These are phyloP conservation scores for Chamaenerion angustifolium DNA, from an alignment of 345 rosid species.

Conservation along the genomic window DNA sequence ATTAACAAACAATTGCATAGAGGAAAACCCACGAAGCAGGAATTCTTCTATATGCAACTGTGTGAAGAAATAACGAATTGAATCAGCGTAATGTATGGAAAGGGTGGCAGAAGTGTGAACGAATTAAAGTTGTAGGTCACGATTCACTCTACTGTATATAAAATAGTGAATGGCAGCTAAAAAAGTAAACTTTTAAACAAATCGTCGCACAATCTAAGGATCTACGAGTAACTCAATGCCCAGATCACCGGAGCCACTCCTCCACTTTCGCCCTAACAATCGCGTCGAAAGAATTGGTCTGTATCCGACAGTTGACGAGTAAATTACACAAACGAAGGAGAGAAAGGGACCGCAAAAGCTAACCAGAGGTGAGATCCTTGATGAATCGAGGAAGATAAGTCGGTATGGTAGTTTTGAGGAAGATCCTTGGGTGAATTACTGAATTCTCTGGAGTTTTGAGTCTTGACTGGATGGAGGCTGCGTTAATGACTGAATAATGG, in stretches of 20 bases:
- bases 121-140: slow-evolving; percentile 9
- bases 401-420: slow-evolving; percentile 4
- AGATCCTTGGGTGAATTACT: no score
- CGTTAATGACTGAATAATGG: no score
- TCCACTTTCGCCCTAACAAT: neutral
- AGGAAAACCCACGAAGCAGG: neutral
- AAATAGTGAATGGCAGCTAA: slow-evolving; percentile 18
- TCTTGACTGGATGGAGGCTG: no score
- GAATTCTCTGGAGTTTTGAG: no score
- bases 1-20: slow-evolving; percentile 3
- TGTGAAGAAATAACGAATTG: no score
- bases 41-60: no score
- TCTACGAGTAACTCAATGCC: slow-evolving; percentile 12
- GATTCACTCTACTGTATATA: neutral
- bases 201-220: slow-evolving; percentile 5
- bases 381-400: neutral
- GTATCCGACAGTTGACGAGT: no score
- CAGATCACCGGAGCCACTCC: slow-evolving; percentile 5
- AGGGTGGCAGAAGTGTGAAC: slow-evolving; percentile 14
- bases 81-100: no score
- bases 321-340: no score
- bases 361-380: no score
- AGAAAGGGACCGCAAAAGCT: no score
- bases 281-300: no score
- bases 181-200: slow-evolving; percentile 4